Evolutionary conservation across 176 grass and related monocot genomes (phyloP).

Genomic region (Elaeis guineensis): DNA sequence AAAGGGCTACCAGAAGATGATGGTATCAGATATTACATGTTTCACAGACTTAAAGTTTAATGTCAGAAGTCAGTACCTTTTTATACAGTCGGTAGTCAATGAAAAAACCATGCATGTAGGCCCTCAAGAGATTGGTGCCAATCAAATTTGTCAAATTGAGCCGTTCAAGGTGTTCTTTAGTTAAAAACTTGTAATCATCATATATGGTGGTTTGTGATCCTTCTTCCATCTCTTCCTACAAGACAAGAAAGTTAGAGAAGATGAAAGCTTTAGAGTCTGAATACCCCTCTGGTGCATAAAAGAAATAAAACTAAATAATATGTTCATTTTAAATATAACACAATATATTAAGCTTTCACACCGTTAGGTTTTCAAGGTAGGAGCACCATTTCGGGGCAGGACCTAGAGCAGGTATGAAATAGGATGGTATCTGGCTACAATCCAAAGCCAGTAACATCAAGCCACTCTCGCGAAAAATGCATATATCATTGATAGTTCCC

Average conservation of each 20-base stretch:
- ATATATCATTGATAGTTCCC: conserved; percentile 80
- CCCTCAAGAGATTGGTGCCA: conserved; percentile 49
- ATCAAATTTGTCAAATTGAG: conserved; percentile 65
- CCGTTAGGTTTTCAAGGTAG: conserved; percentile 91
- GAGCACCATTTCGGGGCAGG: conserved; percentile 98
- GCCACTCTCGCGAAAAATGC: conserved; percentile 67
- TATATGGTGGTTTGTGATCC: conserved; percentile 49
- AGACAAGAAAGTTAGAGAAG: neutral
- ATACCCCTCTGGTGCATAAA: neutral
- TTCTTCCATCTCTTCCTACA: conserved; percentile 98
- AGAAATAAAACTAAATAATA: neutral
- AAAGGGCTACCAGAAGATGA: too few relatives aligned
- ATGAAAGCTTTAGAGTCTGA: neutral
- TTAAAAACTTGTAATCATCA: conserved; percentile 79
- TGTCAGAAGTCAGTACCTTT: conserved; percentile 39
- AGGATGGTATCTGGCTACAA: conserved; percentile 82
- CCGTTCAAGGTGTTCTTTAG: conserved; percentile 78
- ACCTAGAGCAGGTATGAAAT: conserved; percentile 81
- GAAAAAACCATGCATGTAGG: conserved; percentile 66
- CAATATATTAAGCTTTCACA: conserved; percentile 21
- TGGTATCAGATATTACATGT: too few relatives aligned
- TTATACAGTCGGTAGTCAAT: conserved; percentile 71
- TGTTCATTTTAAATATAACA: neutral
- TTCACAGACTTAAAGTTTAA: neutral
- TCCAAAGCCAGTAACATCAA: conserved; percentile 83